Base-by-base conservation (phyloP, 805 yeast species). In the Myxozyma sirexii region DNA sequence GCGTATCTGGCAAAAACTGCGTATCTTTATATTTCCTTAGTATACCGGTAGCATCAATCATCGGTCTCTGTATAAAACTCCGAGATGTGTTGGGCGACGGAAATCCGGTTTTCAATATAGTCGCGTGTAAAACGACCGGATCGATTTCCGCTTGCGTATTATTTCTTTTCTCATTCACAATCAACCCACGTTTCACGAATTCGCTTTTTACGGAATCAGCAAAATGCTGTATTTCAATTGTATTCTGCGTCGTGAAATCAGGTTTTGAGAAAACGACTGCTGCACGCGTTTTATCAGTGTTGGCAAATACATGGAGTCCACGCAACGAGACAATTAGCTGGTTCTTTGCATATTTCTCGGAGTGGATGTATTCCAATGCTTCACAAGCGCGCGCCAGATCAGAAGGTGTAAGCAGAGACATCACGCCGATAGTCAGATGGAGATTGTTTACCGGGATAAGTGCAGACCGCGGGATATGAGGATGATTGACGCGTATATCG, bases 91-190 rank as follows among this genome's bases (percentile, higher is more conserved):
- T 44, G 23, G 47, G 2, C 13, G 8, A 35, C 42, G 52, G 48
- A 39, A 48, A 49, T 7, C 21, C 43, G 3, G 63, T 58, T 15
- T 58, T 58, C 17, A 58, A 15, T 8, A 61, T 26, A 6, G 63
- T 61, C 10, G 63, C 65, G 42, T 61, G 65, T 5, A 61, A 23
- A 13, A 33, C 51, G 2, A 61, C 64, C 6, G 51, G 41, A 10
- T 31, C 41, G 10, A 47, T 17, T 17, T 26, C 41, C 3, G 38
- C 55, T 10, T 38, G 38, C n/a, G 12, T 17, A 17, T 19, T 5
- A 38, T 19, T 10, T 2, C 42, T 13, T 10, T 47, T 29, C n/a
- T 47, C 41, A 13, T 47, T 47, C 5, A 10, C 38, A 29, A 58
- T 31, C 31, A 61, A 33, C 2, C 57, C 54, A 4, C 35, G 41